These are phyloP conservation scores for Pestalotiopsis sp. DNA, from an alignment of 2,329 filamentous ascomycete genomes.

Conservation along the genomic window DNA sequence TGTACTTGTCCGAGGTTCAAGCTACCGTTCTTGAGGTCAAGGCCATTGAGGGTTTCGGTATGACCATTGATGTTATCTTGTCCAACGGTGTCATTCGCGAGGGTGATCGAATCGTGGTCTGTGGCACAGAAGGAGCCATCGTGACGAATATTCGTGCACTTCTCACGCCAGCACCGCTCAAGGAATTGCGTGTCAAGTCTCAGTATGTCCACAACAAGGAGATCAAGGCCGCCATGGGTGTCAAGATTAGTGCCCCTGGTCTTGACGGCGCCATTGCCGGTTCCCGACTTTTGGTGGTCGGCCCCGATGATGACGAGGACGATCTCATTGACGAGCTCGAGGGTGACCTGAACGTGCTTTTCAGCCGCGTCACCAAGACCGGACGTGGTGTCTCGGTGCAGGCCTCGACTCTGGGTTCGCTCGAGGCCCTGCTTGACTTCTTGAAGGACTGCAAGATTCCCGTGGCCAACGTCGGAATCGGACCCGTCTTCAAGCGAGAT, in stretches of 20 bases:
- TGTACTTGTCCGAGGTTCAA: conserved; percentile 98
- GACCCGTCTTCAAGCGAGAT: conserved; percentile 96
- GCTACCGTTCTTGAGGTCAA: conserved; percentile 98
- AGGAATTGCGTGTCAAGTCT: conserved; percentile 93
- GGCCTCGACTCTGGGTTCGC: conserved; percentile 93
- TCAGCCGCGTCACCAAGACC: conserved; percentile 88
- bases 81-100: conserved; percentile 95
- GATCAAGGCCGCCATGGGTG: conserved; percentile 96
- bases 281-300: conserved; percentile 90
- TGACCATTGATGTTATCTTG: conserved; percentile 95
- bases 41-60: conserved; percentile 97
- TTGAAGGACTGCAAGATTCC: conserved; percentile 95
- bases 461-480: conserved; percentile 95
- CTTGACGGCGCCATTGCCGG: conserved; percentile 96
- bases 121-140: conserved; percentile 95
- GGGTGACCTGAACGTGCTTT: conserved; percentile 87
- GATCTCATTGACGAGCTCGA: conserved; percentile 97
- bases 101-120: conserved; percentile 92
- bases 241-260: conserved; percentile 97
- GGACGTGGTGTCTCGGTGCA: conserved; percentile 96
- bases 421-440: conserved; percentile 96
- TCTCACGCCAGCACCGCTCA: conserved; percentile 88
- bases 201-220: conserved; percentile 99
- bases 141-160: conserved; percentile 93
- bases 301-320: conserved; percentile 93